These are phyloP conservation scores for Penicillium sp. DNA, from an alignment of 2,329 filamentous ascomycete genomes.

Conservation along the genomic window DNA sequence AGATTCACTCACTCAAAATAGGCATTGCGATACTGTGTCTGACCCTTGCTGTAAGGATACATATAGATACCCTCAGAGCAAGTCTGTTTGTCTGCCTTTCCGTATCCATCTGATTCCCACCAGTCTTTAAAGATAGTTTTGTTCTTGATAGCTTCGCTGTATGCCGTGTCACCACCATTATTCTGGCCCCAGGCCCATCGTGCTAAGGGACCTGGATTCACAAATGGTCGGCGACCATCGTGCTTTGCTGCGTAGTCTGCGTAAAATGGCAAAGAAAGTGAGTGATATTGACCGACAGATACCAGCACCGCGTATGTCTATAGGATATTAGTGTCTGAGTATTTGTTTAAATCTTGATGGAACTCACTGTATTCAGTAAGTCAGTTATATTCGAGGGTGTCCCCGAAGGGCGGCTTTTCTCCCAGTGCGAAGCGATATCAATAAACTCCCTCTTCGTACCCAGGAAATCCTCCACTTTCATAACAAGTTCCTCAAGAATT, in stretches of 20 bases:
- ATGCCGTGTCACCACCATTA: slow-evolving; percentile 14
- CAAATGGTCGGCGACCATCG: slow-evolving; percentile 26
- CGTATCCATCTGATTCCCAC: slow-evolving; percentile 33
- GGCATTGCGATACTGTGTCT: slow-evolving; percentile 21
- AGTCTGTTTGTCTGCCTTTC: slow-evolving; percentile 15
- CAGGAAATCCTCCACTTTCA: slow-evolving; percentile 26
- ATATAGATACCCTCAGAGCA: slow-evolving; percentile 36
- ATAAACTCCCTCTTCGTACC: slow-evolving; percentile 26
- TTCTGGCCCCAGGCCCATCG: slow-evolving; percentile 25
- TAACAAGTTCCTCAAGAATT: slow-evolving; percentile 24
- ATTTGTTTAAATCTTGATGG: not conserved
- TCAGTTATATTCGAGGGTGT: slow-evolving; percentile 12
- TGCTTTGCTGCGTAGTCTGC: slow-evolving; percentile 24
- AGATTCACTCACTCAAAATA: slow-evolving; percentile 11
- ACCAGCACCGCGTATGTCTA: slow-evolving; percentile 20
- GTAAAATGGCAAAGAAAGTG: slow-evolving; percentile 24
- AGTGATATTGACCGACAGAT: slow-evolving; percentile 21
- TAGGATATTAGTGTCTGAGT: not conserved
- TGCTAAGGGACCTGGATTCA: slow-evolving; percentile 30
- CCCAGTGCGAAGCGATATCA: slow-evolving; percentile 27
- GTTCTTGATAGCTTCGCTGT: slow-evolving; percentile 29
- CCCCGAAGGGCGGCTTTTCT: slow-evolving; percentile 16
- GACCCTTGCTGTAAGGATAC: slow-evolving; percentile 24
- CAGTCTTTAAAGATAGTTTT: slow-evolving; percentile 36
- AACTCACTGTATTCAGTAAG: slow-evolving; percentile 7